These are phyloP conservation scores for Achaetomiella virescens DNA, from an alignment of 495 filamentous ascomycete species.

Conservation along the genomic window DNA sequence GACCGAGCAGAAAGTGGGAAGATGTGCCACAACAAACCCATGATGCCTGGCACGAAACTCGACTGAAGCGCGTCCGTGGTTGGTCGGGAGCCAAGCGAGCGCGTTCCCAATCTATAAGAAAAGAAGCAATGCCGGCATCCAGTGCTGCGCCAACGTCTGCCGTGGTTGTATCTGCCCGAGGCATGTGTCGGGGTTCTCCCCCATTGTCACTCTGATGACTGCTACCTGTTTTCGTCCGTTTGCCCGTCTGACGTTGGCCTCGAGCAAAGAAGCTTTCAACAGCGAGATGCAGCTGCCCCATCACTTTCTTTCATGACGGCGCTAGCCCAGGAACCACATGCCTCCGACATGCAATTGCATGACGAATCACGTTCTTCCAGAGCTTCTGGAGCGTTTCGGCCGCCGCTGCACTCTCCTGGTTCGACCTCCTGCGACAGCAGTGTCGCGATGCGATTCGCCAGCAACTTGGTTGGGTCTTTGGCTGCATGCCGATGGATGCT, in stretches of 20 bases:
- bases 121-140: slow-evolving; percentile 23
- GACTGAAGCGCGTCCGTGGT: slow-evolving; percentile 28
- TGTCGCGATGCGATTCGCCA: slow-evolving; percentile 6
- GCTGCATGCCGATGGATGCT: slow-evolving; percentile 5
- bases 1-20: slow-evolving; percentile 4
- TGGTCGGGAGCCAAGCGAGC: slow-evolving; percentile 24
- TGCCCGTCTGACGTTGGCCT: no score
- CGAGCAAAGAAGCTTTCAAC: not conserved
- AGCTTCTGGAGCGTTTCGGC: slow-evolving; percentile 18
- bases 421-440: not conserved
- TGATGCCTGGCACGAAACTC: slow-evolving; percentile 26
- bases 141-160: slow-evolving; percentile 2
- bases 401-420: not conserved
- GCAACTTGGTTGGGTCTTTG: not conserved
- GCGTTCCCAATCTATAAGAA: slow-evolving; percentile 30
- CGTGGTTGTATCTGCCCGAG: not conserved
- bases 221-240: no score
- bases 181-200: not conserved
- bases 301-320: not conserved
- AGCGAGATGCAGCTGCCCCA: no score
- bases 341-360: not conserved
- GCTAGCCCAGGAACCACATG: slow-evolving; percentile 9
- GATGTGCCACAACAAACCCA: slow-evolving; percentile 12
- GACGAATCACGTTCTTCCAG: not conserved
- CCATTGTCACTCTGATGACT: not conserved